These are phyloP conservation scores for Erodium maritimum DNA, from an alignment of 345 rosid genomes.

Conservation along the genomic window DNA sequence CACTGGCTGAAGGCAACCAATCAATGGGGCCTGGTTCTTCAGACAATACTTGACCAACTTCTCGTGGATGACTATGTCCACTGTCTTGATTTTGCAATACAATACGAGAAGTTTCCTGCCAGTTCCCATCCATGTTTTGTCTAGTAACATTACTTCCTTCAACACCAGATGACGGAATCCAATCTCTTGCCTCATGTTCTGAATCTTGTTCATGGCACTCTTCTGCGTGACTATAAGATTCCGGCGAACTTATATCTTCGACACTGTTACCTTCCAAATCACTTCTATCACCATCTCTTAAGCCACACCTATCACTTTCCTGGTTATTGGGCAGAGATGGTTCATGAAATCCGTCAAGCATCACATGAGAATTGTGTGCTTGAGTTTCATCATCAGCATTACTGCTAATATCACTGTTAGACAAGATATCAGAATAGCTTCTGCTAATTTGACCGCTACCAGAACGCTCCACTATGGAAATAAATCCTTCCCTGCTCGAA, in stretches of 20 bases:
- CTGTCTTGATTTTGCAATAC: neutral
- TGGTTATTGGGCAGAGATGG: constrained; percentile 21
- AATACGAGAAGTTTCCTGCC: neutral
- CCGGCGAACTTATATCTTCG: constrained; percentile 28
- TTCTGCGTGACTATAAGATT: constrained; percentile 27
- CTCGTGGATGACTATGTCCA: neutral
- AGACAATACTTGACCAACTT: constrained; percentile 9
- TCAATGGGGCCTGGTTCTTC: constrained; percentile 17
- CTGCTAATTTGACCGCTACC: constrained; percentile 42
- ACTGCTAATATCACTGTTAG: constrained; percentile 35
- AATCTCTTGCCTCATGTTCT: constrained; percentile 26
- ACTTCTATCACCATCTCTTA: constrained; percentile 24
- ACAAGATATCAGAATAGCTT: constrained; percentile 45
- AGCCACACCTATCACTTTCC: constrained; percentile 23
- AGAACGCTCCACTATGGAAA: constrained; percentile 61
- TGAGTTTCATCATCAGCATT: constrained; percentile 32
- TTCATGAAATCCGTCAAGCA: constrained; percentile 20
- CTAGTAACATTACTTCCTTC: constrained; percentile 13
- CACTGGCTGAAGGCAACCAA: constrained; percentile 16
- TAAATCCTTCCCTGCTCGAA: constrained; percentile 52
- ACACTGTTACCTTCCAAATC: constrained; percentile 19
- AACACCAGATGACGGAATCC: constrained; percentile 15
- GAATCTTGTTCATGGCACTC: constrained; percentile 33
- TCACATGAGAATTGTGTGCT: constrained; percentile 19
- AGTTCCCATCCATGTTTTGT: neutral